Percentiles rank a stretch among this genome's conserved stretches.
phyloP scores from a whole-genome alignment of 352 stramenopile species.

The Globisporangium paddicum region DNA sequence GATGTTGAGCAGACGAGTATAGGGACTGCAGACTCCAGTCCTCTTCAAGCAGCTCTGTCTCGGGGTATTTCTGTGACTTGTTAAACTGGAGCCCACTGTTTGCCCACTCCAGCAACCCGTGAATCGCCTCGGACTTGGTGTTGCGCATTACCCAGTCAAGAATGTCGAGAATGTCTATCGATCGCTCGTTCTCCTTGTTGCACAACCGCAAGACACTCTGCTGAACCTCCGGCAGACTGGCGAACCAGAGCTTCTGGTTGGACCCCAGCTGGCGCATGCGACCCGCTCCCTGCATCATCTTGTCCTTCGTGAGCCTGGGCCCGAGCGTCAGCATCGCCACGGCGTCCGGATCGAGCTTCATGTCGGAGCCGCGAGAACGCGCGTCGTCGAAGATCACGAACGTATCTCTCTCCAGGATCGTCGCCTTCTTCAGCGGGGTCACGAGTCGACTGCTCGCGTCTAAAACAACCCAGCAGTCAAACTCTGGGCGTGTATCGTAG shows the following conservation, averaged over 20 bases:
- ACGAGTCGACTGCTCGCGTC: conserved; percentile 43
- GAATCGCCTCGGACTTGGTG: conserved; percentile 55
- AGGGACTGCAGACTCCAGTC: conserved; percentile 41
- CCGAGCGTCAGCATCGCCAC: conserved; percentile 81
- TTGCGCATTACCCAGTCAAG: conserved; percentile 88
- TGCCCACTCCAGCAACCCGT: conserved; percentile 74
- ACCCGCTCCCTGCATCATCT: conserved; percentile 91
- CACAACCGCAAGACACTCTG: conserved; percentile 30
- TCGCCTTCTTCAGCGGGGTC: conserved; percentile 46
- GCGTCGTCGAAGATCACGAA: conserved; percentile 94
- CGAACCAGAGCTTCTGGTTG: conserved; percentile 64
- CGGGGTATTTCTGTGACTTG: conserved; percentile 20
- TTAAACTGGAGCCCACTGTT: conserved; percentile 67
- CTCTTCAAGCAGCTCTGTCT: conserved; percentile 36
- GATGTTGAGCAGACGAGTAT: conserved; percentile 24
- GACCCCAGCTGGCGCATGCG: conserved; percentile 78
- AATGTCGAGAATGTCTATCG: conserved; percentile 34
- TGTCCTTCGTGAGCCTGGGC: conserved; percentile 88
- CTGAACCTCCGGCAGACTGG: conserved; percentile 63
- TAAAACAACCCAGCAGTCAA: conserved; percentile 76
- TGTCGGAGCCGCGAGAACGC: conserved; percentile 80
- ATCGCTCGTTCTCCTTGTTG: background rate
- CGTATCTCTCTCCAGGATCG: conserved; percentile 71
- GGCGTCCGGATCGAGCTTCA: conserved; percentile 75
- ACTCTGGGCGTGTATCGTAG: conserved; percentile 52